phyloP scores from a whole-genome alignment of 1,284 basidiomycete species.

The Ceratobasidium papillatum region DNA sequence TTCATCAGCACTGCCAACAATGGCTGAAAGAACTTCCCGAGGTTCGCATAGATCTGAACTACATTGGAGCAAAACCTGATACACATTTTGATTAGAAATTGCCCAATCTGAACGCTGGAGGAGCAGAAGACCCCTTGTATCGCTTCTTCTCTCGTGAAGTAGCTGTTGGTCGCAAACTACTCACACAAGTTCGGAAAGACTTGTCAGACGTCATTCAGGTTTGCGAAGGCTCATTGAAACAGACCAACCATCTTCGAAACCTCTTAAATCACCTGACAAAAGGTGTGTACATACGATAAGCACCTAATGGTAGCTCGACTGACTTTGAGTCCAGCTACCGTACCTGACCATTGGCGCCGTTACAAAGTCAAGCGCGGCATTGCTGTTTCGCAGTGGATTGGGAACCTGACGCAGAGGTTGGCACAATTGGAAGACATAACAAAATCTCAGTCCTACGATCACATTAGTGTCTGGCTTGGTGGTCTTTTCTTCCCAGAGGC shows the following conservation, averaged over 20 bases:
- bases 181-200: slow-evolving; percentile 80
- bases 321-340: slow-evolving; percentile 66
- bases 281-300: slow-evolving; percentile 59
- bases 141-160: slow-evolving; percentile 90
- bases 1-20: slow-evolving; percentile 81
- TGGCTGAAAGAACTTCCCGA: slow-evolving; percentile 81
- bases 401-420: slow-evolving; percentile 81
- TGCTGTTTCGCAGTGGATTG: slow-evolving; percentile 84
- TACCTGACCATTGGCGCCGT: slow-evolving; percentile 85
- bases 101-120: slow-evolving; percentile 15
- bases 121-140: slow-evolving; percentile 73
- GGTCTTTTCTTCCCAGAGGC: slow-evolving; percentile 95
- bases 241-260: slow-evolving; percentile 90
- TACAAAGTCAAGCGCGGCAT: slow-evolving; percentile 87
- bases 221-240: slow-evolving; percentile 87
- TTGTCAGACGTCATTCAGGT: slow-evolving; percentile 83
- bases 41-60: slow-evolving; percentile 57
- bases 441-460: slow-evolving; percentile 67
- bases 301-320: not conserved
- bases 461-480: slow-evolving; percentile 88
- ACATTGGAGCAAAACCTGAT: not conserved
- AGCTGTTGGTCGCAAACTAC: slow-evolving; percentile 77
- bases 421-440: slow-evolving; percentile 83
- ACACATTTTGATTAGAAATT: not conserved
- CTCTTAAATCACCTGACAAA: slow-evolving; percentile 89